Evolutionary conservation across 257 asterid genomes (phyloP), one percentile per base, ranked within the genome.

Genomic region (Nicotiana otophora): DNA sequence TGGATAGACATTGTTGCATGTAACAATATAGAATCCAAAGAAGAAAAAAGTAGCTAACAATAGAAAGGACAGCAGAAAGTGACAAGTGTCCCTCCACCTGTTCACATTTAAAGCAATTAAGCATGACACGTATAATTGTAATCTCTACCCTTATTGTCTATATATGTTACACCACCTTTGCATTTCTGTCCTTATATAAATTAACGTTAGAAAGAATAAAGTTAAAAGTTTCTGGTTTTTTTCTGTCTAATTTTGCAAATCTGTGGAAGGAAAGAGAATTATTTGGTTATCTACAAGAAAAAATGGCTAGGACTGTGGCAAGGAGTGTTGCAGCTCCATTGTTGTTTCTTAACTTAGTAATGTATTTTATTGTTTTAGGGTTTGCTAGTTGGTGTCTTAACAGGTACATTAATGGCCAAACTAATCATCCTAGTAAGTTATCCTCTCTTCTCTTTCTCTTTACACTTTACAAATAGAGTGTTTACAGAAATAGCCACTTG

Each of bases 311-410:
- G 77, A 81, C 97, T 0, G 97, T 91, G 19, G 97, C 93, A 9
- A 89, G 95, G 63, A 92, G 8, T 67, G 6, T 94, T 83, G 98
- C 96, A 77, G 95, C 94, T 39, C 99, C 98, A 34, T 86, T 95
- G 86, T 86, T 94, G 88, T 91, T 94, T 68, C 83, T 94, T 23
- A 95, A 95, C 84, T 81, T 95, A 84, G 39, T 91, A 15, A 92
- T 95, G 99, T 95, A 92, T 80, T 72, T 88, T 1, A 84, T 95
- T 53, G 93, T 91, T 5, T 84, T 95, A 77, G 97, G 98, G 1
- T 95, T 95, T 81, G 89, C 98, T 7, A 95, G 99, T 67, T 95
- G 99, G 98, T 91, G 97, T 53, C 88, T 95, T 12, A 92, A 94
- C 62, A 84, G 81, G 86, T 87, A 89, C 81, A 93, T 95, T 90